Conservation (phyloP, 495 filamentous ascomycete species). For the Pyrenopolyporus hunteri region DNA sequence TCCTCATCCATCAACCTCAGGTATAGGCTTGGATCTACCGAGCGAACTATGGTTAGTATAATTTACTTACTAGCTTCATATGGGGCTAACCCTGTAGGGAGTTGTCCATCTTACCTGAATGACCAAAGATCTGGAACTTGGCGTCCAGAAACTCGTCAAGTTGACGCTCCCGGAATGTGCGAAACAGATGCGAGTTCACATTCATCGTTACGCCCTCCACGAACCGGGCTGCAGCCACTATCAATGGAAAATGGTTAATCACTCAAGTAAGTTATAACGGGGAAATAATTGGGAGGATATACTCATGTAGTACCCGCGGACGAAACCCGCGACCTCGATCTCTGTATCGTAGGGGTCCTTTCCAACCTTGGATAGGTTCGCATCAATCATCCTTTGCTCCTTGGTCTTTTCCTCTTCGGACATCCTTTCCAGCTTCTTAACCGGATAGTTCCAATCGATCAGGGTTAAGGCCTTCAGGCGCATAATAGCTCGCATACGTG, state of each 20-base stretch:
- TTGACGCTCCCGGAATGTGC: slow-evolving; percentile 35
- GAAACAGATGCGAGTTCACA: slow-evolving; percentile 54
- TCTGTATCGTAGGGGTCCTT: slow-evolving; percentile 55
- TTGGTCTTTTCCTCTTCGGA: slow-evolving; percentile 46
- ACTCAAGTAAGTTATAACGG: neutral
- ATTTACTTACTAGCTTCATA: neutral
- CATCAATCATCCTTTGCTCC: slow-evolving; percentile 35
- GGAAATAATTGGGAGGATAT: neutral
- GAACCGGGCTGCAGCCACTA: slow-evolving; percentile 54
- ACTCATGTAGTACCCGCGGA: slow-evolving; percentile 59
- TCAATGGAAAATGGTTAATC: slow-evolving; percentile 10
- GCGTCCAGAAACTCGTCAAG: slow-evolving; percentile 47
- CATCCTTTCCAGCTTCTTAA: slow-evolving; percentile 39
- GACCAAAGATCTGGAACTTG: slow-evolving; percentile 46
- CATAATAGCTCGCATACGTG: slow-evolving; percentile 47
- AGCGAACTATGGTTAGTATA: slow-evolving; percentile 4
- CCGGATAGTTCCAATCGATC: slow-evolving; percentile 40
- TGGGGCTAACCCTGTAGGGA: neutral
- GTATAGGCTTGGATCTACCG: slow-evolving; percentile 41
- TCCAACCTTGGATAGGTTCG: slow-evolving; percentile 44
- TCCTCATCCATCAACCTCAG: slow-evolving; percentile 55
- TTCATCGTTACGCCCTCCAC: slow-evolving; percentile 55
- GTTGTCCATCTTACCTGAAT: slow-evolving; percentile 26
- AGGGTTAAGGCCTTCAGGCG: slow-evolving; percentile 41
- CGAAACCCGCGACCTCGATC: slow-evolving; percentile 54